These are phyloP conservation scores for Kluyveromyces sp. DNA, from an alignment of 1,139 yeast species.

Conservation along the genomic window DNA sequence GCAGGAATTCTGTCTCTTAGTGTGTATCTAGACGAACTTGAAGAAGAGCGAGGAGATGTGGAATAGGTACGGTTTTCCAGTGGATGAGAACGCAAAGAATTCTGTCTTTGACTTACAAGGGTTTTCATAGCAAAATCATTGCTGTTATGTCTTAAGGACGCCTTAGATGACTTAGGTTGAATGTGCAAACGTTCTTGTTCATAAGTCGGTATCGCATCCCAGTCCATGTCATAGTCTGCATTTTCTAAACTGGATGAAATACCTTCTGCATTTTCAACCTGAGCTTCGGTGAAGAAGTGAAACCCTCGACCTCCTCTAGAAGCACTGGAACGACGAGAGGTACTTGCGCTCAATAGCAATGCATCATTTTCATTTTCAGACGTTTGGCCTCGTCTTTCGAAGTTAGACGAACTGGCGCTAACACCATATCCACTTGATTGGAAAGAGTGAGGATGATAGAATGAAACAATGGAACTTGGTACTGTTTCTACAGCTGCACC, in stretches of 20 bases:
- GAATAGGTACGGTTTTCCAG: slow-evolving; percentile 10
- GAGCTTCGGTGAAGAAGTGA: slow-evolving; percentile 74
- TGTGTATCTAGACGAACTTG: slow-evolving; percentile 31
- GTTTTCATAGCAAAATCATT: slow-evolving; percentile 8
- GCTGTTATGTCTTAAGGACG: slow-evolving; percentile 17
- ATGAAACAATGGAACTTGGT: slow-evolving; percentile 83
- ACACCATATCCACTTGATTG: slow-evolving; percentile 24
- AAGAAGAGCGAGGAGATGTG: slow-evolving; percentile 28
- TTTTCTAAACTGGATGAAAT: slow-evolving; percentile 66
- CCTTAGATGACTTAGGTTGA: slow-evolving; percentile 23
- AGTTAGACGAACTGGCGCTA: slow-evolving; percentile 20
- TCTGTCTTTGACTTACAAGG: slow-evolving; percentile 12
- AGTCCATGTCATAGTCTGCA: slow-evolving; percentile 54
- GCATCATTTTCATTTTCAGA: slow-evolving; percentile 27
- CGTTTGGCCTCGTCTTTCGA: slow-evolving; percentile 28
- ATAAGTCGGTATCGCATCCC: slow-evolving; percentile 48
- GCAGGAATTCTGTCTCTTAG: slow-evolving; percentile 40
- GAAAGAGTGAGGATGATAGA: slow-evolving; percentile 54
- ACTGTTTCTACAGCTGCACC: slow-evolving; percentile 87
- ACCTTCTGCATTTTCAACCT: slow-evolving; percentile 82
- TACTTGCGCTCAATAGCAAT: slow-evolving; percentile 8
- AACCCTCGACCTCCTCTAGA: slow-evolving; percentile 39
- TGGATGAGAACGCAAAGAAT: slow-evolving; percentile 11
- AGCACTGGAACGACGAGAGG: slow-evolving; percentile 15
- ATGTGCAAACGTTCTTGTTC: slow-evolving; percentile 36